Evolutionary conservation across 345 rosid species (phyloP).

Genomic region (Populus deltoides): DNA sequence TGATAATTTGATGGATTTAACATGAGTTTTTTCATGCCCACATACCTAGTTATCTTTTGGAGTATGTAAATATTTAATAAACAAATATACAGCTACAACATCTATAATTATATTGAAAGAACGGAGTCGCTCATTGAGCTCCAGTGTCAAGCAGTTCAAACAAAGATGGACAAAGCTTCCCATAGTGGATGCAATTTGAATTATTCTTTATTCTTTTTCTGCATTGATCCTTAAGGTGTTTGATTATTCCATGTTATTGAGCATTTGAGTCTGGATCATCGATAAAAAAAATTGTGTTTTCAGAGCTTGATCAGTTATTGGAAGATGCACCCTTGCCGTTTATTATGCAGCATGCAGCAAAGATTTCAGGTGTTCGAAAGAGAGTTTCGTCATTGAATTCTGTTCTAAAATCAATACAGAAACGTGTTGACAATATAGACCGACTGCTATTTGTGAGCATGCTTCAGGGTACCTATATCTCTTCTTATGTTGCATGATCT

Average conservation of each 20-base stretch:
- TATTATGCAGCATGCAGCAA: constrained; percentile 75
- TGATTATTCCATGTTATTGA: background rate
- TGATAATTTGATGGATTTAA: no score
- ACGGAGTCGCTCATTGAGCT: no score
- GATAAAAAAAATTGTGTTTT: background rate
- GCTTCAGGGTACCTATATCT: constrained; percentile 42
- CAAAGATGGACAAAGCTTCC: no score
- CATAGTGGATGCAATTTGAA: no score
- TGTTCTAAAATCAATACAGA: constrained; percentile 58
- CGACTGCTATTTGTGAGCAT: constrained; percentile 49
- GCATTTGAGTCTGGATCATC: background rate
- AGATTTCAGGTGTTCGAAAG: constrained; percentile 60
- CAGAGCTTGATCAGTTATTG: constrained; percentile 84
- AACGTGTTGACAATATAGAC: constrained; percentile 72
- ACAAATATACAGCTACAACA: no score
- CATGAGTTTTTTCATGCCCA: no score
- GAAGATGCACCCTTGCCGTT: constrained; percentile 83
- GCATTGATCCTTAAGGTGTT: background rate
- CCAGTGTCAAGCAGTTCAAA: no score
- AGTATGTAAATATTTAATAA: no score
- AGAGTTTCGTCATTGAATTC: constrained; percentile 69
- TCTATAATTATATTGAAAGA: no score
- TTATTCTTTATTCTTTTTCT: background rate
- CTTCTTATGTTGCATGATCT: background rate
- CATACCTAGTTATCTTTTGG: no score